These are phyloP conservation scores for Fusarium hainanense DNA, from an alignment of 2,329 filamentous ascomycete genomes.

Conservation along the genomic window DNA sequence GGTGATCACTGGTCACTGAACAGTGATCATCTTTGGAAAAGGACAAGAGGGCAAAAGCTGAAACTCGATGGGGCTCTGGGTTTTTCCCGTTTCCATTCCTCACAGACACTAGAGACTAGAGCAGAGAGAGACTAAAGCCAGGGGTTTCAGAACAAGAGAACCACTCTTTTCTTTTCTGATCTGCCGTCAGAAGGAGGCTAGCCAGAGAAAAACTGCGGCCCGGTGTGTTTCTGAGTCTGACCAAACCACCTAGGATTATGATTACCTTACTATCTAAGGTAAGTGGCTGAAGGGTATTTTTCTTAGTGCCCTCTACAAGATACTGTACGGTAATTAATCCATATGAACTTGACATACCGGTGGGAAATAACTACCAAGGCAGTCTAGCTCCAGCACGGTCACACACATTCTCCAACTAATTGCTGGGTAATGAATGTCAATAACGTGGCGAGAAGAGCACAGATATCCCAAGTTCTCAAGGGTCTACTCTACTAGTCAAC, in stretches of 20 bases:
- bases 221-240: constrained; percentile 26
- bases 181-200: constrained; percentile 31
- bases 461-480: not conserved
- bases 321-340: not conserved
- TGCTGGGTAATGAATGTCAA: not conserved
- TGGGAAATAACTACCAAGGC: constrained; percentile 3
- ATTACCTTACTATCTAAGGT: not conserved
- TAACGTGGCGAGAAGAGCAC: constrained; percentile 3
- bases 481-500: not conserved
- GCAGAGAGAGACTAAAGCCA: constrained; percentile 2
- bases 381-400: not conserved
- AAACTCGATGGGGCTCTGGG: constrained; percentile 29
- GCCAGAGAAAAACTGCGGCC: constrained; percentile 9
- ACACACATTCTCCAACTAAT: not conserved
- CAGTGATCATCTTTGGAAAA: not conserved
- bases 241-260: not conserved
- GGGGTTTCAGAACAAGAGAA: constrained; percentile 22
- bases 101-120: not conserved
- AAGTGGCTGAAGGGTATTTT: constrained; percentile 15
- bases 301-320: not conserved
- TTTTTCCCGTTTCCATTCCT: constrained; percentile 17
- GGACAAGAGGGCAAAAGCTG: constrained; percentile 21
- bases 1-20: not conserved
- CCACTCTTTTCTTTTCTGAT: constrained; percentile 26
- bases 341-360: constrained; percentile 9